phyloP scores from a whole-genome alignment of 2,329 filamentous ascomycete genomes.

The Colletotrichum musae region DNA sequence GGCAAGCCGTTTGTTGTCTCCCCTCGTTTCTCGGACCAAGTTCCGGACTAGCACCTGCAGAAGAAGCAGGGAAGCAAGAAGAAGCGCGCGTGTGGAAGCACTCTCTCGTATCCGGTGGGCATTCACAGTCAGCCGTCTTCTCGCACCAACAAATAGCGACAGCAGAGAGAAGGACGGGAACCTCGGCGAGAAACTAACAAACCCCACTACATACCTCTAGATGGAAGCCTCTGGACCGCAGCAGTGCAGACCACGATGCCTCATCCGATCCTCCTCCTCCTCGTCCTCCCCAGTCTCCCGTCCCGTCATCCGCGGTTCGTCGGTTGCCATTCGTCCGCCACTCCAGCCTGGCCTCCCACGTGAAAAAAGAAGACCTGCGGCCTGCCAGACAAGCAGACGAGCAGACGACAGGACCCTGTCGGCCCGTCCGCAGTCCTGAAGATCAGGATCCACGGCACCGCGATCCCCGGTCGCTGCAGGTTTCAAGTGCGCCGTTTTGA shows the following conservation, averaged over 20 bases:
- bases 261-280: slow-evolving; percentile 20
- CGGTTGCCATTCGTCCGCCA: not conserved
- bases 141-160: slow-evolving; percentile 20
- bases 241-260: not conserved
- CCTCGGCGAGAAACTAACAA: not conserved
- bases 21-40: slow-evolving; percentile 25
- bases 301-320: not conserved
- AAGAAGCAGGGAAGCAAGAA: slow-evolving; percentile 1
- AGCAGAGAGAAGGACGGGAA: slow-evolving; percentile 1
- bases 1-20: slow-evolving; percentile 17
- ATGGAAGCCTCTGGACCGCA: not conserved
- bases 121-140: slow-evolving; percentile 6
- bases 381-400: not conserved
- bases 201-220: not conserved
- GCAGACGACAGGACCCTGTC: slow-evolving; percentile 27
- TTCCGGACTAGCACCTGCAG: slow-evolving; percentile 19
- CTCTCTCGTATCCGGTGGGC: not conserved
- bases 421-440: slow-evolving; percentile 29
- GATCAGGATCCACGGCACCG: slow-evolving; percentile 40
- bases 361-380: slow-evolving; percentile 10
- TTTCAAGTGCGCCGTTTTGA: slow-evolving; percentile 38
- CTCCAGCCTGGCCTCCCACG: slow-evolving; percentile 11
- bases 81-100: not conserved
- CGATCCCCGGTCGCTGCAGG: slow-evolving; percentile 38
- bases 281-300: not conserved